Evolutionary conservation across 768 basidiomycete genomes (phyloP).

Genomic region (Ramaria sp.): DNA sequence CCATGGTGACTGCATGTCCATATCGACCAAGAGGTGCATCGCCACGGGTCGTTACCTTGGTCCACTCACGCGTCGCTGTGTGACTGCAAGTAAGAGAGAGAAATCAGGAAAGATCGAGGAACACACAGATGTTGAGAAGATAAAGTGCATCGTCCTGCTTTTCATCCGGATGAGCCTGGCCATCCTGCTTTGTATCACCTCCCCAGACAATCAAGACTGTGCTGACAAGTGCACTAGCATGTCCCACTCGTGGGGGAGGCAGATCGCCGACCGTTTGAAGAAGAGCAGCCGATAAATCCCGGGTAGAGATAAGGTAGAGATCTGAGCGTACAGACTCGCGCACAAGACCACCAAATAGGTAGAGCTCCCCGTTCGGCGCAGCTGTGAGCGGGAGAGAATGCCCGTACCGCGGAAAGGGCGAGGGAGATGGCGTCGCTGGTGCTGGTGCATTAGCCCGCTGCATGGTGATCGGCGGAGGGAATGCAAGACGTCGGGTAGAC

Average conservation of each 20-base stretch:
- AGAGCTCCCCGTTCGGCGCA: constrained; percentile 78
- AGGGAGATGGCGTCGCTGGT: constrained; percentile 61
- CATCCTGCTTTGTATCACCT: constrained; percentile 85
- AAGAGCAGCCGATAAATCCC: constrained; percentile 68
- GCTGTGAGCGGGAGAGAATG: constrained; percentile 79
- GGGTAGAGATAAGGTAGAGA: constrained; percentile 79
- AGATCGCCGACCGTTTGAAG: constrained; percentile 84
- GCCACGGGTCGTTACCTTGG: constrained; percentile 67
- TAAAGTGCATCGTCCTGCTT: constrained; percentile 90
- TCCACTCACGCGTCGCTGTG: constrained; percentile 77
- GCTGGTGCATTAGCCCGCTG: constrained; percentile 21
- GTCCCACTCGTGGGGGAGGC: constrained; percentile 88
- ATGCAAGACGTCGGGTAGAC: constrained; percentile 62
- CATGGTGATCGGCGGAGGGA: constrained; percentile 57
- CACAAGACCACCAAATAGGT: constrained; percentile 94
- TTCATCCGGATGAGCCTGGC: constrained; percentile 48
- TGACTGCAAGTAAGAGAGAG: background rate
- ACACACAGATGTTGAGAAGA: constrained; percentile 84
- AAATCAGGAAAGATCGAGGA: background rate
- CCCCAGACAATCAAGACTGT: constrained; percentile 97
- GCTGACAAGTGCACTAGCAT: constrained; percentile 91
- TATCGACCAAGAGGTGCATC: constrained; percentile 81
- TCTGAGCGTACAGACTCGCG: constrained; percentile 85
- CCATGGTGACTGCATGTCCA: constrained; percentile 92
- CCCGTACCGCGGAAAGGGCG: constrained; percentile 94